These are phyloP conservation scores for Sclerotinia trifoliorum DNA, from an alignment of 2,329 filamentous ascomycete species.

Conservation along the genomic window DNA sequence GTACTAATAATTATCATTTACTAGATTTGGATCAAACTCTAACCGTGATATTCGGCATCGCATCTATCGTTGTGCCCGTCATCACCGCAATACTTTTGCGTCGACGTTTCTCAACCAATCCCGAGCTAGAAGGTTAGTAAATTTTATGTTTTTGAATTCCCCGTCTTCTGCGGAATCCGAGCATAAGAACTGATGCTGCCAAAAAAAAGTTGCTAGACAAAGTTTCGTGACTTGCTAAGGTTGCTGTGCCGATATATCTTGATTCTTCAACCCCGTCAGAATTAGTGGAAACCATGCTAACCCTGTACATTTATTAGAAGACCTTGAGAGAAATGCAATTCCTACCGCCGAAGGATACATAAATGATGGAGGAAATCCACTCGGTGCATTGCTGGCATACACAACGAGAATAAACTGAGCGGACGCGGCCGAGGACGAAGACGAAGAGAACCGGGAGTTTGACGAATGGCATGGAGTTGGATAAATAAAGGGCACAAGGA, in stretches of 20 bases:
- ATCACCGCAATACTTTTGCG: not conserved
- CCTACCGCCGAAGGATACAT: not conserved
- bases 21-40: not conserved
- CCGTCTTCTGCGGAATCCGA: not conserved
- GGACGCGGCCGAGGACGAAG: not conserved
- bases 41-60: not conserved
- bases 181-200: not conserved
- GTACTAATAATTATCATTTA: not conserved
- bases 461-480: not conserved
- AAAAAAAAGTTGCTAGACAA: too few relatives aligned
- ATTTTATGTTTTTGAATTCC: not conserved
- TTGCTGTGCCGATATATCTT: too few relatives aligned
- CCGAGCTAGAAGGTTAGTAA: not conserved
- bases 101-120: not conserved
- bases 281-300: not conserved
- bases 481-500: not conserved
- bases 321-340: not conserved
- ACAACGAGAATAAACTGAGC: accelerated
- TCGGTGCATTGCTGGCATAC: not conserved
- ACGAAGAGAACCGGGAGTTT: not conserved
- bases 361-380: not conserved
- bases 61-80: not conserved
- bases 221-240: too few relatives aligned
- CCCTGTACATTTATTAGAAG: not conserved
- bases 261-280: too few relatives aligned